phyloP scores from a whole-genome alignment of 179 eudicot species.

The Camellia oleifera region DNA sequence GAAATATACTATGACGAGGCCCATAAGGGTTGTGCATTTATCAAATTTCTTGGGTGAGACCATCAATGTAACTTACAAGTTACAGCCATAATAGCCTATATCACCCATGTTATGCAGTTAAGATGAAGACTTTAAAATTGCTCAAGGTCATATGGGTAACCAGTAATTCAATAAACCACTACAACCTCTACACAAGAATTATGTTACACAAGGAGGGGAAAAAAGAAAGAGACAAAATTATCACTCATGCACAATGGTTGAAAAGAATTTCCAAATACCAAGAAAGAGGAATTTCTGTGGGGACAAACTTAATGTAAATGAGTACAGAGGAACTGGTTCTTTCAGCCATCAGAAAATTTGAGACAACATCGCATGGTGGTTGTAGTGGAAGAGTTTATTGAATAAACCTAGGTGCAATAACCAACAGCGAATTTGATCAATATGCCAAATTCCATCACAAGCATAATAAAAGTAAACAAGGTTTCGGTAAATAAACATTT shows the following conservation, averaged over 20 bases:
- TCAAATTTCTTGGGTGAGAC: not conserved
- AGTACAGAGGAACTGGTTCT: not conserved
- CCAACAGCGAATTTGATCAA: not conserved
- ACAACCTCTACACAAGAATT: not conserved
- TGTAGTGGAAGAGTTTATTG: not conserved
- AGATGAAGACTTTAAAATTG: not conserved
- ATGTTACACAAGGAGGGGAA: not conserved
- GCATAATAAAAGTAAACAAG: not conserved
- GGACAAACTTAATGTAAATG: not conserved
- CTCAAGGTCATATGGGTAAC: not conserved
- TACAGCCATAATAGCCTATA: not conserved
- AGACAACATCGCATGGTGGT: not conserved
- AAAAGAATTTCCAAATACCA: not conserved
- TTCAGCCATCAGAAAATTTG: not conserved
- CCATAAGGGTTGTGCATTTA: not conserved
- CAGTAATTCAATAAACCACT: not conserved
- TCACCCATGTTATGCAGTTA: not conserved
- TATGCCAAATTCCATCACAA: not conserved
- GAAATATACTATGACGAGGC: too few relatives aligned
- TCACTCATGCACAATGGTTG: not conserved
- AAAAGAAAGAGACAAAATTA: not conserved
- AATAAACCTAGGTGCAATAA: not conserved
- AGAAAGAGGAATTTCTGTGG: too few relatives aligned
- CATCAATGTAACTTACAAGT: not conserved
- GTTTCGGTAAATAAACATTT: not conserved